phyloP scores from a whole-genome alignment of 2,329 filamentous ascomycete genomes.

The Paraconiothyrium sp. region DNA sequence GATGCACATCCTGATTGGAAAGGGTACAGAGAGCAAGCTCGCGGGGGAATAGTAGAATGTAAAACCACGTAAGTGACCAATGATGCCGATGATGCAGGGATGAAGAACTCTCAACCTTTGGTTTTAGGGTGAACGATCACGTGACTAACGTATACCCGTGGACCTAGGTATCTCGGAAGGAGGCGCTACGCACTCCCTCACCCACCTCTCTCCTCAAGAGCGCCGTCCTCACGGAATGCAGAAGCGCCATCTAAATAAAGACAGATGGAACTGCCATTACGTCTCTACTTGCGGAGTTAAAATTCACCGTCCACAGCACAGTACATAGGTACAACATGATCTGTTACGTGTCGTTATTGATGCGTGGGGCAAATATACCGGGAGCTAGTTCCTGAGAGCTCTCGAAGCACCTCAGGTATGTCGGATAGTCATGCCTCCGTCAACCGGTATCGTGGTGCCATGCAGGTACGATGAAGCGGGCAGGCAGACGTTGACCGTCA shows the following conservation, averaged over 20 bases:
- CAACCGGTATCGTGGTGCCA: slow-evolving; percentile 1
- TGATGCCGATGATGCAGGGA: background rate
- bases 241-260: too few relatives aligned
- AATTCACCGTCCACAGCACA: too few relatives aligned
- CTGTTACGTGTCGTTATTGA: background rate
- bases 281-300: too few relatives aligned
- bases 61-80: background rate
- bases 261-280: too few relatives aligned
- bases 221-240: too few relatives aligned
- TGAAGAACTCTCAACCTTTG: background rate
- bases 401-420: background rate
- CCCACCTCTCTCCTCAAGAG: background rate
- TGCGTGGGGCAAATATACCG: background rate
- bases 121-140: background rate
- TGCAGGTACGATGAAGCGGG: background rate
- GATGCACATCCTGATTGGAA: too few relatives aligned
- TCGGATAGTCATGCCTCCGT: slow-evolving; percentile 1
- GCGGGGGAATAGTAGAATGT: background rate
- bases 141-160: background rate
- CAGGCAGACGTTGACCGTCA: background rate
- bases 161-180: background rate
- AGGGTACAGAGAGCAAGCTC: too few relatives aligned
- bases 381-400: background rate
- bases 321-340: too few relatives aligned
- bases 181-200: background rate